These are phyloP conservation scores for Trichosanthes truncata DNA, from an alignment of 306 rosid genomes.

Conservation along the genomic window DNA sequence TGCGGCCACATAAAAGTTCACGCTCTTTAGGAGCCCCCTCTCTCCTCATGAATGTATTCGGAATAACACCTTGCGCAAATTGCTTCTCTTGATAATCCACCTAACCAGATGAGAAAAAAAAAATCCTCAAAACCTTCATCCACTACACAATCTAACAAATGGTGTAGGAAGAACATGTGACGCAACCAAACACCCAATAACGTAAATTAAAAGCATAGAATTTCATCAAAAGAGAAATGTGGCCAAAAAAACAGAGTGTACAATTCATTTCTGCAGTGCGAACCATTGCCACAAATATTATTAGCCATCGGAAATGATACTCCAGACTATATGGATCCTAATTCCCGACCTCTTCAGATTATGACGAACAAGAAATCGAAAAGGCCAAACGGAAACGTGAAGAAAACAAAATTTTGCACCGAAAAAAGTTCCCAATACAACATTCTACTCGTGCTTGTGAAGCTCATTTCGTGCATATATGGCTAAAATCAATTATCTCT, in stretches of 20 bases:
- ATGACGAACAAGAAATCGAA: not conserved
- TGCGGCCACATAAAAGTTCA: constrained; percentile 77
- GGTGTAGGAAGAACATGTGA: not conserved
- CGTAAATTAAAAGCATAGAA: not conserved
- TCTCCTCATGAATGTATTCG: constrained; percentile 65
- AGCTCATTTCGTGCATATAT: not conserved
- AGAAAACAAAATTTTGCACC: not conserved
- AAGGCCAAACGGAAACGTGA: not conserved
- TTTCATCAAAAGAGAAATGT: not conserved
- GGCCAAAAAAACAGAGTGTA: not conserved
- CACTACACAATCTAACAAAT: not conserved
- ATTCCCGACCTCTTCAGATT: not conserved
- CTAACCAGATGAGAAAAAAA: constrained; percentile 30
- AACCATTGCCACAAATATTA: not conserved
- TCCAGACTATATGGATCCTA: not conserved
- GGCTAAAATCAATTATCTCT: not conserved
- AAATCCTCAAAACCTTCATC: not conserved
- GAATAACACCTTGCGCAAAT: constrained; percentile 84
- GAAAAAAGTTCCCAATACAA: not conserved
- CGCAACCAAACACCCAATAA: not conserved
- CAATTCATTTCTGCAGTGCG: too few species aligned
- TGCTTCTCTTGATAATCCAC: constrained; percentile 97
- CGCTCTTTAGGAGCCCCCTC: constrained; percentile 98
- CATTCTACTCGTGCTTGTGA: not conserved
- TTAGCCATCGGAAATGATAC: not conserved